phyloP scores from a whole-genome alignment of 805 yeast species.

The Ogataea nonfermentans region DNA sequence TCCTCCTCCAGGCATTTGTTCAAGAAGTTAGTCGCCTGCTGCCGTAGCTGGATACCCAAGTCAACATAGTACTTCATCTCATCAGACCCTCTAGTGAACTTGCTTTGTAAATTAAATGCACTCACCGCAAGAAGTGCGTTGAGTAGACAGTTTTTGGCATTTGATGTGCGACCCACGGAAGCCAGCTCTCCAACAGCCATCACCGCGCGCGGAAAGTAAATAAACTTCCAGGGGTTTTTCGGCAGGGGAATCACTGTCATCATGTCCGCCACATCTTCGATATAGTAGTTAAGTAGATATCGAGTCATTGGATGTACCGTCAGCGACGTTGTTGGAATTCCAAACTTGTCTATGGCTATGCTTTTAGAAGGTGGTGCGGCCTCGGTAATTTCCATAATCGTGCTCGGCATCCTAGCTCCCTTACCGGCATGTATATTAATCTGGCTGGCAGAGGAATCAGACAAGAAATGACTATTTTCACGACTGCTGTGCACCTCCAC shows the following conservation, averaged over 20 bases:
- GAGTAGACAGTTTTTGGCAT: conserved; percentile 72
- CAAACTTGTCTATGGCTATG: conserved; percentile 38
- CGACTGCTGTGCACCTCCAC: conserved; percentile 11
- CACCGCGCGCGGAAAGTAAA: conserved; percentile 81
- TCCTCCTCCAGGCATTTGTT: conserved; percentile 54
- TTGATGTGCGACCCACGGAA: conserved; percentile 69
- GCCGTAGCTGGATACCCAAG: conserved; percentile 69
- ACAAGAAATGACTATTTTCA: conserved; percentile 5
- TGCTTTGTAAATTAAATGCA: conserved; percentile 76
- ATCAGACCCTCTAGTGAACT: conserved; percentile 62
- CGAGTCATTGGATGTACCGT: conserved; percentile 69
- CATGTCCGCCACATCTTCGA: conserved; percentile 72
- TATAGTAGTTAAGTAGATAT: conserved; percentile 68
- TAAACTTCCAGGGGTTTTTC: conserved; percentile 83
- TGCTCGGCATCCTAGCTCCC: conserved; percentile 47
- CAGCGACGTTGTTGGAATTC: conserved; percentile 61
- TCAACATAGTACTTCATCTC: conserved; percentile 69
- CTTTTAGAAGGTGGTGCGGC: conserved; percentile 44
- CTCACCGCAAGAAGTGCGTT: conserved; percentile 79
- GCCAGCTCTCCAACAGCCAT: conserved; percentile 80
- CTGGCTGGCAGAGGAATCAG: conserved; percentile 27
- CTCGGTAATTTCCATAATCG: conserved; percentile 50
- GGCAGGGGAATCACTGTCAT: conserved; percentile 65
- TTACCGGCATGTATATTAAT: conserved; percentile 34
- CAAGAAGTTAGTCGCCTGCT: conserved; percentile 70